Evolutionary conservation across 1,139 yeast species (phyloP).

Genomic region (Kodamaea plutei): DNA sequence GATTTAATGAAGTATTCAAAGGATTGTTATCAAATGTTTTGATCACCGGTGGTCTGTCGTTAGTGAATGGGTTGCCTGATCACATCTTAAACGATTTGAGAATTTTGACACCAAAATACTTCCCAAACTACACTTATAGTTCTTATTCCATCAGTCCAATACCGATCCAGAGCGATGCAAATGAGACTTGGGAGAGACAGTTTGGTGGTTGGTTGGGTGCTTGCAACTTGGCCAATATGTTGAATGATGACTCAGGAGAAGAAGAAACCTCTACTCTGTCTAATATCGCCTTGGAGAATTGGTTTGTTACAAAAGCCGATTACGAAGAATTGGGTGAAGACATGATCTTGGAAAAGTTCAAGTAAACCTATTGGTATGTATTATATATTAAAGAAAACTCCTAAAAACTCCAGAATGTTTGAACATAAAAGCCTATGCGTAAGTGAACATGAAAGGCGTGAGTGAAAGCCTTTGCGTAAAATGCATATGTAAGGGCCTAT

Average conservation of each 20-base stretch:
- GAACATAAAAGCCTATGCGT: no score
- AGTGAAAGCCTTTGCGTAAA: no score
- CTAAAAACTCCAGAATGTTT: no score
- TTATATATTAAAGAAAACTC: no score
- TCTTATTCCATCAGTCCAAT: constrained; percentile 29
- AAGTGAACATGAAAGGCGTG: no score
- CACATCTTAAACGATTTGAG: constrained; percentile 58
- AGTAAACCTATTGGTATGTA: constrained; percentile 18
- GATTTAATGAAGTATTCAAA: constrained; percentile 40
- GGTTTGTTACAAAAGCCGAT: constrained; percentile 55
- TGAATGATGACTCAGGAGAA: constrained; percentile 35
- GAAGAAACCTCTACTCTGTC: constrained; percentile 37
- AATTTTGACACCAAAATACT: constrained; percentile 39
- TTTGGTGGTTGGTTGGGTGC: constrained; percentile 68
- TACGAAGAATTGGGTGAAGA: constrained; percentile 62
- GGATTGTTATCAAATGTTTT: constrained; percentile 54
- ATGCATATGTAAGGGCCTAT: no score
- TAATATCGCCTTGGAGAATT: constrained; percentile 45
- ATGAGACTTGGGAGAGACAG: constrained; percentile 49
- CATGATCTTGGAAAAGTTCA: constrained; percentile 51
- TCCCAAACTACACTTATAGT: constrained; percentile 47
- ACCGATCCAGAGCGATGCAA: constrained; percentile 10
- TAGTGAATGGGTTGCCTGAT: constrained; percentile 57
- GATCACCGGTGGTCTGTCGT: constrained; percentile 63
- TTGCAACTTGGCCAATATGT: constrained; percentile 53